Conservation (phyloP, 1,284 basidiomycete species). For the Fistulina hepatica region DNA sequence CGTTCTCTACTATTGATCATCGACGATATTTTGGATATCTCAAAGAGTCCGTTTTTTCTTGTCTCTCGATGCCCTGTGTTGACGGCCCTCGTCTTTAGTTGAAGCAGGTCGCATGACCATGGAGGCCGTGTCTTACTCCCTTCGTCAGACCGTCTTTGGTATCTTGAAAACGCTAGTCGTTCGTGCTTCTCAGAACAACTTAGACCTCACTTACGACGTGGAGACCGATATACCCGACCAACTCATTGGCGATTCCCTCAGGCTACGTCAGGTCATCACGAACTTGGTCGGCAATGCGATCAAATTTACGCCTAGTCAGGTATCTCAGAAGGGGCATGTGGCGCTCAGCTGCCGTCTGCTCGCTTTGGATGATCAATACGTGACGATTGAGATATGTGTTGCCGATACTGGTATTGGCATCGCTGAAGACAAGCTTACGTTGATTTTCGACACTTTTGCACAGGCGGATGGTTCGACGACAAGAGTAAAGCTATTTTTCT, state of each 20-base stretch:
- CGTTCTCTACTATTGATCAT: conserved; percentile 93
- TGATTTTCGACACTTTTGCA: conserved; percentile 99
- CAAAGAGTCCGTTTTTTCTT: conserved; percentile 66
- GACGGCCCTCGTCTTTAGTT: conserved; percentile 40
- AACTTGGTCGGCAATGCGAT: conserved; percentile 93
- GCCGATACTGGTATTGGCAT: conserved; percentile 98
- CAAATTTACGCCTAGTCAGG: conserved; percentile 86
- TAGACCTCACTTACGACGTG: conserved; percentile 95
- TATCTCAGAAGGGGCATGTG: conserved; percentile 78
- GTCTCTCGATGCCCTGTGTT: conserved; percentile 8
- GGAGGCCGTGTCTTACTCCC: conserved; percentile 97
- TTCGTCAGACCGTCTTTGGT: conserved; percentile 93
- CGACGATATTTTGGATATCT: conserved; percentile 96
- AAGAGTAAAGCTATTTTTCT: conserved; percentile 39
- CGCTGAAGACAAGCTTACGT: conserved; percentile 95
- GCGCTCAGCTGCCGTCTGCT: conserved; percentile 80
- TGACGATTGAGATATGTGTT: conserved; percentile 95
- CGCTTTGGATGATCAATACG: conserved; percentile 62
- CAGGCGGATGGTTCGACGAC: conserved; percentile 96
- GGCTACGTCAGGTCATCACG: conserved; percentile 88
- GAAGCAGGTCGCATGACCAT: conserved; percentile 99
- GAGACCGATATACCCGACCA: conserved; percentile 95
- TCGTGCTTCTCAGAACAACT: conserved; percentile 93
- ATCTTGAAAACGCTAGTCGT: conserved; percentile 98
- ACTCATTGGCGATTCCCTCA: conserved; percentile 92